Percentiles rank a stretch among this genome's conserved stretches.
Conservation (phyloP, 306 rosid genomes). For the Sicyos edulis region DNA sequence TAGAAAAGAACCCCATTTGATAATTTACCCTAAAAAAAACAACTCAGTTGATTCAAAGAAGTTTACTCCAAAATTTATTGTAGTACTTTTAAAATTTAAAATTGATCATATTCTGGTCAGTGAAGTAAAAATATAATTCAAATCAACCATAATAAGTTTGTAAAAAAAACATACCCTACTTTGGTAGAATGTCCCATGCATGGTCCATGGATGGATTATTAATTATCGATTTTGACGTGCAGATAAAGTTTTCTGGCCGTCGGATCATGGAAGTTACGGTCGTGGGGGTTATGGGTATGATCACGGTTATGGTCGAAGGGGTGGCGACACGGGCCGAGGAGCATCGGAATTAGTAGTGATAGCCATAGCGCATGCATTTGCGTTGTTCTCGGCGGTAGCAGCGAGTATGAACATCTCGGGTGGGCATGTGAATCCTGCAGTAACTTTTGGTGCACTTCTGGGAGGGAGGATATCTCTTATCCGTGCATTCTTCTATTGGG, state of each 20-base stretch:
- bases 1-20: too few relatives aligned
- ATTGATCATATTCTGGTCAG: too few relatives aligned
- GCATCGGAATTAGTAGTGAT: constrained; percentile 52
- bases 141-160: too few relatives aligned
- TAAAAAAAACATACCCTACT: too few relatives aligned
- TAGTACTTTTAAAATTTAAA: too few relatives aligned
- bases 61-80: too few relatives aligned
- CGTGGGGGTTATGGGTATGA: not conserved
- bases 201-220: not conserved
- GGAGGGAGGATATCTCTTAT: constrained; percentile 84
- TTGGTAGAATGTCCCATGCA: too few relatives aligned
- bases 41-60: too few relatives aligned
- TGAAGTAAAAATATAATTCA: too few relatives aligned
- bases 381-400: constrained; percentile 62
- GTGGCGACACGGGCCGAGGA: constrained; percentile 35
- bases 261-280: not conserved
- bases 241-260: constrained; percentile 56
- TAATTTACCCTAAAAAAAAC: too few relatives aligned
- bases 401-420: constrained; percentile 77
- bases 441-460: constrained; percentile 75
- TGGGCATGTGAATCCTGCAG: constrained; percentile 89
- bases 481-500: constrained; percentile 69
- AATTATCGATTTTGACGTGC: constrained; percentile 22
- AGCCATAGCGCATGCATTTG: constrained; percentile 68
- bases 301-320: not conserved